Base-by-base conservation (phyloP, 2,329 filamentous ascomycete genomes). In the Xylariaceae sp. region DNA sequence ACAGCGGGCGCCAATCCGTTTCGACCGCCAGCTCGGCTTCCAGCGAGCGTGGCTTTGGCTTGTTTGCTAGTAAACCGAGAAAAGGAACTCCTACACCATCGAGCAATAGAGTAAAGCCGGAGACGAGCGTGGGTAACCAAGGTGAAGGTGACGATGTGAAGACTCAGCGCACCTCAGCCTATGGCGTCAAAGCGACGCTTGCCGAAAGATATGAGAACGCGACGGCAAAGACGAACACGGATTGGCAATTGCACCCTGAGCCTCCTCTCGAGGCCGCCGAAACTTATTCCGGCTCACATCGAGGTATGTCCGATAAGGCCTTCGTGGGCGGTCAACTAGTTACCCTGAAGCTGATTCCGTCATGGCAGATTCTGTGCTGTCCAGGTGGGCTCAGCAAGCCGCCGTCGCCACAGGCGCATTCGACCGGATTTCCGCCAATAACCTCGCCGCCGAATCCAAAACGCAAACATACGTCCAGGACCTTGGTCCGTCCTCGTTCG, bases 21-120 rank as follows among this genome's bases (percentile, higher is more conserved):
- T 73, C 70, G 2, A 64, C 62, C 6, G 62, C 62, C n/a, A 69
- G 66, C 41, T 69, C 67, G 2, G 54, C 62, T 9, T 70, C 68
- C 0, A 60, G 55, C 30, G 57, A 60, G 15, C 52, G 65, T 27
- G 59, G 62, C 0, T 67, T 69, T 41, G 63, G 63, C 3, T 64
- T 75, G 31, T 66, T 76, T 35, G 59, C 65, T 24, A 56, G 60
- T 17, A 65, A 66, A 35, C 58, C 58, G 31, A 59, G 60, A 38
- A 65, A 59, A 50, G 49, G 53, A 23, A 34, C 49, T 12, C 43
- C 50, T 24, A 24, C 21, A 7, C 36, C 53, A 4, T 51, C 53
- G 3, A n/a, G n/a, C n/a, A n/a, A n/a, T n/a, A 50, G 42, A 30
- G 18, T 7, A 24, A 24, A 11, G 21, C 21, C 31, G 21, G 53